A percentile compares a stretch with the other conserved stretches of the same genome.
phyloP scores from a whole-genome alignment of 441 rosid species.

The Mallotus repandus region DNA sequence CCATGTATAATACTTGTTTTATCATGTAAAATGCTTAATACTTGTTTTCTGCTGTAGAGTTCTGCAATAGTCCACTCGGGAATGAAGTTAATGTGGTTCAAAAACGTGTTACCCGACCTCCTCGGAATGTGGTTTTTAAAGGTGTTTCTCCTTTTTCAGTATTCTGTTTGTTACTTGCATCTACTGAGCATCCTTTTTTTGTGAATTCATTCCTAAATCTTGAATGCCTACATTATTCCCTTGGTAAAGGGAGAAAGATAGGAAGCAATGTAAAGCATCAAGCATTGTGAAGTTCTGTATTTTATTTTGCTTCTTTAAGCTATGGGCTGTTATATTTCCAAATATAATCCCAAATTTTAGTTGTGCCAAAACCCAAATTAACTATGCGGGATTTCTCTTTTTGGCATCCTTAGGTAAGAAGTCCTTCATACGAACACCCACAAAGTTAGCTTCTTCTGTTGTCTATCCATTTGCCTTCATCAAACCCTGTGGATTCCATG shows the following conservation, averaged over 20 bases:
- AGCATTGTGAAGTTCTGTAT: neutral
- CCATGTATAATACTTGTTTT: neutral
- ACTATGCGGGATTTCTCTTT: neutral
- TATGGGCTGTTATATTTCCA: neutral
- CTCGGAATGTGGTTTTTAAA: conserved; percentile 67
- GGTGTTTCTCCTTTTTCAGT: conserved; percentile 39
- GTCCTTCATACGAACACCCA: conserved; percentile 55
- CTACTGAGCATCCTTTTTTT: neutral
- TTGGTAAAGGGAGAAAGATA: neutral
- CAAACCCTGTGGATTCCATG: conserved; percentile 86
- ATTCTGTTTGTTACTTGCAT: conserved; percentile 1
- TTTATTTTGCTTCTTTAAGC: neutral
- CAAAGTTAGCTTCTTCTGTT: conserved; percentile 70
- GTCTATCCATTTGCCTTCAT: conserved; percentile 90
- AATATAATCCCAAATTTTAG: neutral
- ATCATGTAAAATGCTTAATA: neutral
- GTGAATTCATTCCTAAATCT: neutral
- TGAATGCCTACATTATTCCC: neutral
- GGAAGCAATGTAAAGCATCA: conserved; percentile 2
- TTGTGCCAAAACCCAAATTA: neutral
- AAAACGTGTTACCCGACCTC: conserved; percentile 48
- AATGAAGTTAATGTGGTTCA: conserved; percentile 41
- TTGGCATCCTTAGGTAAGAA: conserved; percentile 53
- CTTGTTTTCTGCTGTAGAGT: conserved; percentile 48
- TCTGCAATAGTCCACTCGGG: conserved; percentile 46